Evolutionary conservation across 257 asterid genomes (phyloP), one percentile per base, ranked within the genome.

Genomic region (Fraxinus cuspidata): DNA sequence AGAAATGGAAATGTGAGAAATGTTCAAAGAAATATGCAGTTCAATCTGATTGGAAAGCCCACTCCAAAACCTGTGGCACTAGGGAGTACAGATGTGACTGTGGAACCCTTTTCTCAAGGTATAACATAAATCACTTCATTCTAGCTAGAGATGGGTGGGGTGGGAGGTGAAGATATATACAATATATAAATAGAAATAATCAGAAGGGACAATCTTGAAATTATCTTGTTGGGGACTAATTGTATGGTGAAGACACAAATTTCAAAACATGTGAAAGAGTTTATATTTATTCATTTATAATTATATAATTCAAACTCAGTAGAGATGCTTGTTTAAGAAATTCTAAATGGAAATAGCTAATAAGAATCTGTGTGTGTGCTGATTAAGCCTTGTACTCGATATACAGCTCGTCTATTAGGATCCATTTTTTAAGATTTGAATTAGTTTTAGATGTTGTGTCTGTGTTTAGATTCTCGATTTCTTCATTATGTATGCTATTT

Each of bases 41-140:
- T 84, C 92, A 89, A 81, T 95, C 97, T 0, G 99, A 95, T 78
- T 95, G 99, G 98, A 95, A 95, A 82, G 98, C 97, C 5, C 99
- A 95, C 72, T 88, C 96, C 65, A 95, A 93, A 74, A 91, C 92
- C 72, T 95, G 99, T 85, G 99, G 99, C 81, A 95, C 99, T 2
- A 92, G 87, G 65, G 99, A 95, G 82, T 95, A 95, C 72, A 89
- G 91, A 89, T 95, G 99, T 85, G 96, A 92, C 78, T 95, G 99
- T 90, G 99, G 99, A 63, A 91, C 99, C 37, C 90, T 92, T 79
- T 94, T 95, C 84, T 91, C 98, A 64, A 92, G 99, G 99, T 95
- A 73, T 25, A 23, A 23, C 16, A 7, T 58, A 19, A 7, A 21
- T 7, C 66, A 58, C 29, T 63, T 63, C 19, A 23, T 27, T 63